Percentiles rank a stretch among this genome's conserved stretches.
Evolutionary conservation across 2,329 filamentous ascomycete genomes (phyloP).

Genomic region (Drechslera avenae): DNA sequence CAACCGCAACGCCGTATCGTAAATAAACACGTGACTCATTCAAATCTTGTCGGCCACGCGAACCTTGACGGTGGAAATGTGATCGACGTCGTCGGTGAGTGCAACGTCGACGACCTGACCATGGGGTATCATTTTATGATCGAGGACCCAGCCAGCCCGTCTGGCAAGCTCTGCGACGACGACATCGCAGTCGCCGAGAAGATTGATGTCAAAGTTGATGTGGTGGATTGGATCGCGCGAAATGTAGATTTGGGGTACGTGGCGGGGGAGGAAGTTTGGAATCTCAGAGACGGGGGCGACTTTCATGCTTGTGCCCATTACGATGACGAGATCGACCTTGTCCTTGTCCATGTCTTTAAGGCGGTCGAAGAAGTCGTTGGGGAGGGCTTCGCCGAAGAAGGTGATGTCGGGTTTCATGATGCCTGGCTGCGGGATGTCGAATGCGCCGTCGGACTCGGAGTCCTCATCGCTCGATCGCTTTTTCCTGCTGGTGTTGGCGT

Average conservation of each 20-base stretch:
- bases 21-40: background rate
- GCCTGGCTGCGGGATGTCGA: slow-evolving; percentile 70
- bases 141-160: slow-evolving; percentile 77
- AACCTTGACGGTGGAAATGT: slow-evolving; percentile 38
- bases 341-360: slow-evolving; percentile 82
- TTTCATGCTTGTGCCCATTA: slow-evolving; percentile 95
- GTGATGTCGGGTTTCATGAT: slow-evolving; percentile 98
- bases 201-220: slow-evolving; percentile 93
- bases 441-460: slow-evolving; percentile 63
- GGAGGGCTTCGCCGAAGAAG: slow-evolving; percentile 92
- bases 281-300: slow-evolving; percentile 95
- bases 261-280: slow-evolving; percentile 74
- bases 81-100: slow-evolving; percentile 36
- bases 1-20: too few relatives aligned
- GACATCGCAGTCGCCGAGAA: slow-evolving; percentile 93
- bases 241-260: slow-evolving; percentile 89
- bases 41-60: slow-evolving; percentile 15
- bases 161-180: slow-evolving; percentile 86
- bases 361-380: slow-evolving; percentile 79
- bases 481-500: slow-evolving; percentile 49
- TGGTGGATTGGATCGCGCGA: slow-evolving; percentile 82
- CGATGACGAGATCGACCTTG: slow-evolving; percentile 84
- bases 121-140: slow-evolving; percentile 81
- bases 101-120: slow-evolving; percentile 65
- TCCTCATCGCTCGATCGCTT: slow-evolving; percentile 59